These are phyloP conservation scores for Hypoxylon intermedium DNA, from an alignment of 495 filamentous ascomycete species.

Conservation along the genomic window DNA sequence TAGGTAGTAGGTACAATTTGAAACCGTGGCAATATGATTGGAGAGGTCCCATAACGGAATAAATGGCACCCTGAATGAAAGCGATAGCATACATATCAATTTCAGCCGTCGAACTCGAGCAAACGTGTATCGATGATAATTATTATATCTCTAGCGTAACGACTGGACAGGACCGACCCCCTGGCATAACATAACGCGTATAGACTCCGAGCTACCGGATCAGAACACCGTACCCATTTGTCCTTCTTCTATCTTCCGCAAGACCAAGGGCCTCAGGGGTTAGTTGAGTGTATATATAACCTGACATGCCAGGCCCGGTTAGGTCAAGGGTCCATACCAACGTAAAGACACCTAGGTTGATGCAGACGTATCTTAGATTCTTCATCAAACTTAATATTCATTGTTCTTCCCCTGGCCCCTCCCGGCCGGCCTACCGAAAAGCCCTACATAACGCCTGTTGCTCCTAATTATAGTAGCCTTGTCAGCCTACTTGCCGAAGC, in stretches of 20 bases:
- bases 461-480: slow-evolving; percentile 20
- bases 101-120: slow-evolving; percentile 9
- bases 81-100: background rate
- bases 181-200: slow-evolving; percentile 26
- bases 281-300: slow-evolving; percentile 26
- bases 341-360: slow-evolving; percentile 17
- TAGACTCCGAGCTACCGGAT: slow-evolving; percentile 20
- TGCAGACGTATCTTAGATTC: slow-evolving; percentile 18
- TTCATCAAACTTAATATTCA: slow-evolving; percentile 35
- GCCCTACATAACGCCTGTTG: slow-evolving; percentile 27
- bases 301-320: slow-evolving; percentile 10
- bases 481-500: slow-evolving; percentile 7
- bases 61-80: background rate
- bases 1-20: no score
- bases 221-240: background rate
- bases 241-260: slow-evolving; percentile 21
- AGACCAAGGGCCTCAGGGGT: background rate
- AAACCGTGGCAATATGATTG: no score
- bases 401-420: slow-evolving; percentile 21
- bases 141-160: slow-evolving; percentile 30
- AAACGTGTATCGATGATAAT: slow-evolving; percentile 22
- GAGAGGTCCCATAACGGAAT: no score
- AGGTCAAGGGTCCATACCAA: background rate
- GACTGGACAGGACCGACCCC: slow-evolving; percentile 28
- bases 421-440: slow-evolving; percentile 7